phyloP scores from a whole-genome alignment of 305 asterid genomes.

The Salvia sclarea region DNA sequence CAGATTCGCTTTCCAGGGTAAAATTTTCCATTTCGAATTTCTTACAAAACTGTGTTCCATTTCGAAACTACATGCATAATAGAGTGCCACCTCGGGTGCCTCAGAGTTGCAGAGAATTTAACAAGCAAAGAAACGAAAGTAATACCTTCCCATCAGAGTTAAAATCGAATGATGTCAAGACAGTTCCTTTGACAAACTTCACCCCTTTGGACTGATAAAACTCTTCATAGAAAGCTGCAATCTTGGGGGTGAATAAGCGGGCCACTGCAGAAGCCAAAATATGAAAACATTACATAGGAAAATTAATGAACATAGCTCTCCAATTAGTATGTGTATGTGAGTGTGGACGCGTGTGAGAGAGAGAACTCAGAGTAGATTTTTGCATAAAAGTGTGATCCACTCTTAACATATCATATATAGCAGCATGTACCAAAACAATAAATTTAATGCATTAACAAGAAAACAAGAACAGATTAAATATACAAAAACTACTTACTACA shows the following conservation, averaged over 20 bases:
- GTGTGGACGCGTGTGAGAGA: background rate
- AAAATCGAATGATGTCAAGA: slow-evolving; percentile 75
- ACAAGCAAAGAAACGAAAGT: slow-evolving; percentile 3
- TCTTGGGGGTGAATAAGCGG: slow-evolving; percentile 73
- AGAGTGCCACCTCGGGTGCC: background rate
- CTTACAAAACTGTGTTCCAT: background rate
- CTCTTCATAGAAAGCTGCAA: slow-evolving; percentile 78
- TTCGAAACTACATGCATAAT: slow-evolving; percentile 12
- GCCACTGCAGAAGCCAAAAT: slow-evolving; percentile 63
- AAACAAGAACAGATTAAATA: background rate
- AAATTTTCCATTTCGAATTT: background rate
- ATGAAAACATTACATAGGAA: background rate
- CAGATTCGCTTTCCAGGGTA: background rate
- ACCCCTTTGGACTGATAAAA: slow-evolving; percentile 83
- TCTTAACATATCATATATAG: background rate
- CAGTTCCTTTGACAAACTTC: slow-evolving; percentile 73
- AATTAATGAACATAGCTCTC: slow-evolving; percentile 16
- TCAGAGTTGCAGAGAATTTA: slow-evolving; percentile 10
- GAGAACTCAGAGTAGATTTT: slow-evolving; percentile 6
- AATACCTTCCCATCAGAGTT: slow-evolving; percentile 74
- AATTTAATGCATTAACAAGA: background rate
- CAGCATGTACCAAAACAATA: slow-evolving; percentile 5
- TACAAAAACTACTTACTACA: slow-evolving; percentile 54
- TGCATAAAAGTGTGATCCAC: background rate
- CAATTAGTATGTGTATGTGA: background rate